Base-by-base conservation (phyloP, 352 stramenopile species). In the Globisporangium cystogenes region DNA sequence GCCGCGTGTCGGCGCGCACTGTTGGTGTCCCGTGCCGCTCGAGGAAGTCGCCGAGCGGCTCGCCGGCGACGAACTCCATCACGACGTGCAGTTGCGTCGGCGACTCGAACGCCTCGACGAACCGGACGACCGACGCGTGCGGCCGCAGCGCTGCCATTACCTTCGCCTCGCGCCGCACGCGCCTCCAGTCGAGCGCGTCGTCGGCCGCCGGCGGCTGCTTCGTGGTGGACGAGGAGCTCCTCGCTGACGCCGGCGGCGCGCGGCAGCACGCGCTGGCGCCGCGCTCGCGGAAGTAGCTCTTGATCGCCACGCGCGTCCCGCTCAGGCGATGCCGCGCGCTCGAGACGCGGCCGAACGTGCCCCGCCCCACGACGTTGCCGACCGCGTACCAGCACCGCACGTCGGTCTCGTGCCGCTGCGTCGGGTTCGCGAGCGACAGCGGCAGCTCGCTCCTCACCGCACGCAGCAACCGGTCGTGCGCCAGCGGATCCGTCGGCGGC, bases 61-160 rank as follows among this genome's bases (percentile, higher is more conserved):
- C 64, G 2, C 74, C 70, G 10, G 53, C 41, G 8, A 73, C 66
- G 24, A 70, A 56, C 53, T 90, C 76, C 49, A 76, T 85, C 20
- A 87, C 70, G 21, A 80, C 50, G 23, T 90, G 72, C 16, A 90
- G 56, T 36, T 71, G 58, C 29, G 74, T 85, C 18, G 74, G 45
- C 14, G 72, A 75, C 55, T 90, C 70, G 40, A 90, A 86, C 15
- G 57, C 64, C 50, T 90, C 76, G 18, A 87, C 48, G 43, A 86
- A 82, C 10, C 59, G 62, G 24, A 84, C 59, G 18, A 86, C 51
- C 16, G 67, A 81, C 11, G 70, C 55, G 18, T 87, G 78, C 18
- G 57, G 36, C 0, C 24, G 48, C 1, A 86, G 46, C 20, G 46
- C 59, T 15, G 66, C 68, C 50, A 90, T 68, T 15, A 90, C 48